Evolutionary conservation across 2,329 filamentous ascomycete species (phyloP), one percentile per base, ranked within the genome.

Genomic region (Aotearoamyces nothofagi): DNA sequence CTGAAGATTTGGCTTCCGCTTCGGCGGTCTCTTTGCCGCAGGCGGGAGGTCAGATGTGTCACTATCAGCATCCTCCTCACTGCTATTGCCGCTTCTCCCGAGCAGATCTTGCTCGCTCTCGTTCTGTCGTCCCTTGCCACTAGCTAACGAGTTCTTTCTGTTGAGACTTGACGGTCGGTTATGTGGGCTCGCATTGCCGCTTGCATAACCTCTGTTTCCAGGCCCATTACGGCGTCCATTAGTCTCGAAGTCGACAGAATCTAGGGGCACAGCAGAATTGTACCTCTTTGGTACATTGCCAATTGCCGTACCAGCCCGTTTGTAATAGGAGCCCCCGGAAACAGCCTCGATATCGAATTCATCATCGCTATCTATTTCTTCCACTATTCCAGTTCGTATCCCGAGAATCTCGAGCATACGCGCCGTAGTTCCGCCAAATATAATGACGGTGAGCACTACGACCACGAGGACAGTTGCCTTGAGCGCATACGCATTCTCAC

Each of bases 321-420:
- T 90, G 42, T 78, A 76, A 44, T 86, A 92, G 8, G 42, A 46
- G 15, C 38, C 42, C 24, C 43, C 45, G 8, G 46, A 42, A 14
- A 48, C 39, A 12, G 45, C 42, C 35, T 51, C 90, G 36, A 94
- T 98, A 50, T 98, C 90, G 45, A 98, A 98, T 52, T 98, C 90
- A 48, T 98, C 90, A 48, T 98, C 90, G 24, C 83, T 93, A 50
- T 98, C 90, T 24, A 92, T 80, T 50, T 98, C 90, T 44, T 98
- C 90, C 0, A 94, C 81, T 1, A 98, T 87, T 1, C 90, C 90
- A 0, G 87, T 98, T 32, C 83, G 73, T 36, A 98, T 98, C n/a
- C 84, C 80, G 10, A 96, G 60, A 31, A 98, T 98, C 51, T 98
- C 90, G 11, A 98, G 63, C 90, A 98, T 98, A 32, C 87, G 78